Conservation (phyloP, 768 basidiomycete species). For the Panellus pusillus region DNA sequence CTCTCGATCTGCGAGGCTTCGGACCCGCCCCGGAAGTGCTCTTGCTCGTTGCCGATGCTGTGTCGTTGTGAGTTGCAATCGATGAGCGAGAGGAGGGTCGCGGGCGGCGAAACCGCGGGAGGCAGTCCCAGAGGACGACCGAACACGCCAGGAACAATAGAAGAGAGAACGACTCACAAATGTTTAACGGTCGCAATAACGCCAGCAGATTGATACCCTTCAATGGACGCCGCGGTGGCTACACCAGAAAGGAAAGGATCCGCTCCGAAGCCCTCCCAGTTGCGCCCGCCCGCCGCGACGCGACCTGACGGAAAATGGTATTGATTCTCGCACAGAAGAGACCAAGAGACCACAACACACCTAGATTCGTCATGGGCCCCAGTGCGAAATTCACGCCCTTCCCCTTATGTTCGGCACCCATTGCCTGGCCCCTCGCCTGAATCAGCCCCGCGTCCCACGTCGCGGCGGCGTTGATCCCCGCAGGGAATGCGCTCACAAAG, state of each 20-base stretch:
- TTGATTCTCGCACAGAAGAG: background rate
- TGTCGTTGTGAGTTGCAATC: background rate
- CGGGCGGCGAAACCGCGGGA: background rate
- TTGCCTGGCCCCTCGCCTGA: slow-evolving; percentile 52
- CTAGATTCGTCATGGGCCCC: slow-evolving; percentile 23
- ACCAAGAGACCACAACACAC: background rate
- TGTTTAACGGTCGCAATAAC: slow-evolving; percentile 42
- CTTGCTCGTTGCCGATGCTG: slow-evolving; percentile 27
- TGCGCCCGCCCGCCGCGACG: slow-evolving; percentile 32
- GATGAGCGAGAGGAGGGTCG: background rate
- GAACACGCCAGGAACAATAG: background rate
- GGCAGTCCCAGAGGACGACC: background rate
- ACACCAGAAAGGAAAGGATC: slow-evolving; percentile 46
- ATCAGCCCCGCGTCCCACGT: slow-evolving; percentile 44
- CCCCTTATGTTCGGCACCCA: slow-evolving; percentile 63
- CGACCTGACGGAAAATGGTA: slow-evolving; percentile 7
- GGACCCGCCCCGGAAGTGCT: slow-evolving; percentile 24
- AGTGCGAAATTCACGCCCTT: slow-evolving; percentile 46
- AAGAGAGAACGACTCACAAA: slow-evolving; percentile 15
- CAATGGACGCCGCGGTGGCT: slow-evolving; percentile 38
- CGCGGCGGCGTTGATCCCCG: slow-evolving; percentile 59
- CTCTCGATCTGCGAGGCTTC: slow-evolving; percentile 13
- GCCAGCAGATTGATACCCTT: slow-evolving; percentile 37
- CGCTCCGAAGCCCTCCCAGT: slow-evolving; percentile 49
- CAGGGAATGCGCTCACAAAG: slow-evolving; percentile 56